Evolutionary conservation across 1,139 yeast genomes (phyloP).

Genomic region (Geotrichum phurueaensis): DNA sequence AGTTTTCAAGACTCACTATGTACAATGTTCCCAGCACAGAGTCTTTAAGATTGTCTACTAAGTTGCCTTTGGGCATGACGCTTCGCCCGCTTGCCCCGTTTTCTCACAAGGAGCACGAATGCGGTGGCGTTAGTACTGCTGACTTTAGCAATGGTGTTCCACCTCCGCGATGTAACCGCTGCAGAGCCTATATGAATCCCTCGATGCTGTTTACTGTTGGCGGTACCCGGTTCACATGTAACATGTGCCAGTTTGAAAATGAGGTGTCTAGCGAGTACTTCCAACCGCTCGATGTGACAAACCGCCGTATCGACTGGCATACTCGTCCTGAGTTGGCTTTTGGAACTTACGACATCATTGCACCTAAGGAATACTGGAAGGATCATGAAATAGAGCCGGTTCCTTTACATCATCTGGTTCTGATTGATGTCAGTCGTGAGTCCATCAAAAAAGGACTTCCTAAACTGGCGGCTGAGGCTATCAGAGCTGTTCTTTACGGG

Average conservation of each 20-base stretch:
- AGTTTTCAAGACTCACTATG: constrained; percentile 72
- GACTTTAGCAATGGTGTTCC: constrained; percentile 53
- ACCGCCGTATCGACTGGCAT: constrained; percentile 55
- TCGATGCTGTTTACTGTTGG: constrained; percentile 61
- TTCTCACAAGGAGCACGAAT: constrained; percentile 16
- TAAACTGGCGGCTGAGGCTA: constrained; percentile 64
- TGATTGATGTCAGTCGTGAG: constrained; percentile 67
- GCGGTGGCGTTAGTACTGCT: constrained; percentile 54
- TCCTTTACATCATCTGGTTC: constrained; percentile 65
- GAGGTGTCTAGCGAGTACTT: constrained; percentile 61
- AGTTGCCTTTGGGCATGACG: constrained; percentile 74
- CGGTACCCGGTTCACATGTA: constrained; percentile 68
- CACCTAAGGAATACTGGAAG: constrained; percentile 66
- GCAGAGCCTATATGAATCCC: constrained; percentile 87
- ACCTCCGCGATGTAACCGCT: constrained; percentile 86
- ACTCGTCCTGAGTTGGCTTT: constrained; percentile 68
- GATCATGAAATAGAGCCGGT: constrained; percentile 41
- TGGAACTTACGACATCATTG: constrained; percentile 83
- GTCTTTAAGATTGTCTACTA: constrained; percentile 60
- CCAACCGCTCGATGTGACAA: constrained; percentile 57
- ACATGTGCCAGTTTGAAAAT: constrained; percentile 78
- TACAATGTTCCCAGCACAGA: constrained; percentile 78
- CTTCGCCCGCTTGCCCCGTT: constrained; percentile 71
- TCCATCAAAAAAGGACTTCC: constrained; percentile 61
- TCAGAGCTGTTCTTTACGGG: constrained; percentile 51